Evolutionary conservation across 1,284 basidiomycete genomes (phyloP).

Genomic region (Puccinia novopanici): DNA sequence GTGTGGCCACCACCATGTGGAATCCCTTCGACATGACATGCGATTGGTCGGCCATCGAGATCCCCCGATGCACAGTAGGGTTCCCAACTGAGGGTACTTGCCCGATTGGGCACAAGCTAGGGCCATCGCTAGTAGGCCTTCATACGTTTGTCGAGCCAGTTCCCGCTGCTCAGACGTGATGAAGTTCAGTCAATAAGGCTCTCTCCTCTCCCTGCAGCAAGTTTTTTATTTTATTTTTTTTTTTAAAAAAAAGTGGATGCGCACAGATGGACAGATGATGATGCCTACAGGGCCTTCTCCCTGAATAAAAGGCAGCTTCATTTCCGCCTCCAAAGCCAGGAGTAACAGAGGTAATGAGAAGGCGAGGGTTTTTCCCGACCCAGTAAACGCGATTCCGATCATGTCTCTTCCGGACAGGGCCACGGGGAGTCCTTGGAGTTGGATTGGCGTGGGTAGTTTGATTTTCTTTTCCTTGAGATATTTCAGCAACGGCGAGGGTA

Average conservation of each 20-base stretch:
- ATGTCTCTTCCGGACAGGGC: constrained; percentile 66
- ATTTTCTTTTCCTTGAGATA: constrained; percentile 84
- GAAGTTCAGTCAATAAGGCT: background rate
- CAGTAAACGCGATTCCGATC: constrained; percentile 63
- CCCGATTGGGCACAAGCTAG: constrained; percentile 70
- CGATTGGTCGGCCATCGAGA: constrained; percentile 93
- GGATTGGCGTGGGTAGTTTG: constrained; percentile 85
- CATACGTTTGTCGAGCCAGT: constrained; percentile 91
- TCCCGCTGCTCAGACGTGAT: constrained; percentile 65
- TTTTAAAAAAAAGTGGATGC: constrained; percentile 52
- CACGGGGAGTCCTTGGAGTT: constrained; percentile 92
- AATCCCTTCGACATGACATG: constrained; percentile 85
- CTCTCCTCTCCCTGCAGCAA: no score
- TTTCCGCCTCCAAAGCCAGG: constrained; percentile 89
- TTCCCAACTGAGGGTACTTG: constrained; percentile 81
- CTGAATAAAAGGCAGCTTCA: constrained; percentile 79
- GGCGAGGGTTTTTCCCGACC: constrained; percentile 62
- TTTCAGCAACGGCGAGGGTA: constrained; percentile 78
- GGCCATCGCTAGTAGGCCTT: constrained; percentile 85
- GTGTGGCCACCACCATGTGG: constrained; percentile 88
- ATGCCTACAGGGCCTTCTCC: constrained; percentile 96
- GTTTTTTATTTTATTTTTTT: background rate
- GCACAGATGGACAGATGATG: constrained; percentile 82
- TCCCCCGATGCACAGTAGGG: constrained; percentile 95
- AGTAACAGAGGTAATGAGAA: constrained; percentile 66